phyloP scores from a whole-genome alignment of 306 rosid species.

The Vigna nakashimae region DNA sequence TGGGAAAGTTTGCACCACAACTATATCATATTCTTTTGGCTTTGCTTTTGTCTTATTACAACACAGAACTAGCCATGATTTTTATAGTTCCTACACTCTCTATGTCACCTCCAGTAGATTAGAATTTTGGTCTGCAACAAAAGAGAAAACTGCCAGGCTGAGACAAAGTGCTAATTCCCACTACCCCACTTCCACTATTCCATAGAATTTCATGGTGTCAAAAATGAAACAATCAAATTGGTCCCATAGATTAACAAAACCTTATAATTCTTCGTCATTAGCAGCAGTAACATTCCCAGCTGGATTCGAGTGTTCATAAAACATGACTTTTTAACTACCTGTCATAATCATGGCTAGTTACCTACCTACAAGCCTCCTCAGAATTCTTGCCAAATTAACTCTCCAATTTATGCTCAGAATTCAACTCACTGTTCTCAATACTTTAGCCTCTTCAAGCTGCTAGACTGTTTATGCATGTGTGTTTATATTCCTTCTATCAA shows the following conservation, averaged over 20 bases:
- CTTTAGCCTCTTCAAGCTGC: constrained; percentile 28
- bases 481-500: not conserved
- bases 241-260: constrained; percentile 31
- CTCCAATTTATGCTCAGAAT: constrained; percentile 15
- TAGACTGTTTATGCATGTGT: constrained; percentile 34
- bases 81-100: constrained; percentile 41
- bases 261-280: constrained; percentile 34
- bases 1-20: constrained; percentile 25
- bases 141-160: not conserved
- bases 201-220: constrained; percentile 2
- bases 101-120: constrained; percentile 18
- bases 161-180: constrained; percentile 28
- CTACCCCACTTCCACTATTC: constrained; percentile 43
- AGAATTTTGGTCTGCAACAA: constrained; percentile 14
- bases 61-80: constrained; percentile 20
- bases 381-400: constrained; percentile 27
- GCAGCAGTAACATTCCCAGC: constrained; percentile 41
- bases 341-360: constrained; percentile 41
- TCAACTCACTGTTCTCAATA: constrained; percentile 21
- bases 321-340: constrained; percentile 31
- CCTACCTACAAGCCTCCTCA: constrained; percentile 34
- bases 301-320: constrained; percentile 10
- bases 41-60: constrained; percentile 42
- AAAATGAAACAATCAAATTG: constrained; percentile 40
- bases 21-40: constrained; percentile 30